Percentiles rank a stretch among this genome's conserved stretches.
These are phyloP conservation scores for Leishmania martiniquensis DNA, from an alignment of 208 protist genomes.

Conservation along the genomic window DNA sequence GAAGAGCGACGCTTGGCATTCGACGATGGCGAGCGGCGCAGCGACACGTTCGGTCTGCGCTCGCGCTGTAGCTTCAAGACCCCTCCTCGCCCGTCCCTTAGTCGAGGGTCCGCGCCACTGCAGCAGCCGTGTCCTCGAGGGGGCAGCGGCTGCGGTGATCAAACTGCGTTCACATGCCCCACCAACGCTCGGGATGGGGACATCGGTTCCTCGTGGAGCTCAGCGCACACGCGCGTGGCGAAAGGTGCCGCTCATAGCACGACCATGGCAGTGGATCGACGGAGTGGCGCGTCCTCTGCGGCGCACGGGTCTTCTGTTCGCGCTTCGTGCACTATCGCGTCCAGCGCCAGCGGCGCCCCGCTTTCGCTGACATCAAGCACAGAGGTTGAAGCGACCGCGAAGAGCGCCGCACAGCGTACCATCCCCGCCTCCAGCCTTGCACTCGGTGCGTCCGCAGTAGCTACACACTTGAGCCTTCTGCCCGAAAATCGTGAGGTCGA, in stretches of 20 bases:
- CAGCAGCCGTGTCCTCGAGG: background rate
- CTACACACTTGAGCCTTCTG: constrained; percentile 23
- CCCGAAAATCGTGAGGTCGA: constrained; percentile 32
- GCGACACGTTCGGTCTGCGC: background rate
- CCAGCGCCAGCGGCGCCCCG: constrained; percentile 15
- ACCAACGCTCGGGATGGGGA: background rate
- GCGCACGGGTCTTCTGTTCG: background rate
- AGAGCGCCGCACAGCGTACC: background rate
- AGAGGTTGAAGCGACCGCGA: background rate
- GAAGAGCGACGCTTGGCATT: background rate
- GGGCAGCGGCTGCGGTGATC: background rate
- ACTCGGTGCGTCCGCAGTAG: background rate
- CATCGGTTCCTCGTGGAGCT: background rate
- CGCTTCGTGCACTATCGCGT: constrained; percentile 7
- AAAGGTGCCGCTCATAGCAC: background rate
- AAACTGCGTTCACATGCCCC: background rate
- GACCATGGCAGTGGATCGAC: background rate
- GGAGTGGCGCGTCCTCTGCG: background rate
- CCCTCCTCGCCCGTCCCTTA: background rate
- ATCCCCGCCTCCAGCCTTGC: background rate
- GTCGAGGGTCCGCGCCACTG: background rate
- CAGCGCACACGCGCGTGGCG: background rate
- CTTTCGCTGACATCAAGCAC: constrained; percentile 6
- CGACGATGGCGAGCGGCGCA: background rate
- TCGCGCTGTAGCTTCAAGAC: background rate